Evolutionary conservation across 2,329 filamentous ascomycete genomes (phyloP), one percentile per base, ranked within the genome.

Genomic region (Fusarium sp.): DNA sequence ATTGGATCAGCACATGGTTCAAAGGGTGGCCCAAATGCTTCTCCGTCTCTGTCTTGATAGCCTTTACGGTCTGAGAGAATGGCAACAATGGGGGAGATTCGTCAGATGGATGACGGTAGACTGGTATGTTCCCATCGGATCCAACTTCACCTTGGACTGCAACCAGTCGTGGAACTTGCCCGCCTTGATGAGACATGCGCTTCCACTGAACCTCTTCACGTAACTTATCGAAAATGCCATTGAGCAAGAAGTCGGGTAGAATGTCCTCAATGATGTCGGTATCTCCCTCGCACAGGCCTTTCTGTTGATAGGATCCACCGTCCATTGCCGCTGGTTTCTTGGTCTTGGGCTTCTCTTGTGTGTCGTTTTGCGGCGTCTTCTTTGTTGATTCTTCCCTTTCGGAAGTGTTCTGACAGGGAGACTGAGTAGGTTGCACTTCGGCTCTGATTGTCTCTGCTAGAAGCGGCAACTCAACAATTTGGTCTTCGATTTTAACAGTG

Each of bases 81-180:
- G 89, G 83, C 1, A 90, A 80, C 15, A 97, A 79, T 1, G 92
- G 89, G 0, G 94, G 91, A 1, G 92, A 92, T 76, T 96, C 92
- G 74, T 99, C 96, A 6, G 93, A 88, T 43, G 96, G 96, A 77
- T 98, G 96, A 15, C 96, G 91, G 77, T 99, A 99, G n/a, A 98
- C 85, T 21, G 96, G 96, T 76, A 92, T 89, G 67, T 84, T 89
- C 19, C 92, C 92, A 72, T 95, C 89, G 0, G 82, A 75, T 38
- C 83, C 83, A 28, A 94, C 82, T 17, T 86, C 82, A 5, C 94
- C 96, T 77, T 98, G 94, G 20, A 97, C 94, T 47, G 93, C 94
- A 8, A 98, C 93, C 3, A 97, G 86, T 36, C 96, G 89, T 42
- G 96, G 96, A 1, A 98, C 96, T 72, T 96, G 91, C 24, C 96